These are phyloP conservation scores for Xerocomellus amylosporus DNA, from an alignment of 768 basidiomycete species.

Conservation along the genomic window DNA sequence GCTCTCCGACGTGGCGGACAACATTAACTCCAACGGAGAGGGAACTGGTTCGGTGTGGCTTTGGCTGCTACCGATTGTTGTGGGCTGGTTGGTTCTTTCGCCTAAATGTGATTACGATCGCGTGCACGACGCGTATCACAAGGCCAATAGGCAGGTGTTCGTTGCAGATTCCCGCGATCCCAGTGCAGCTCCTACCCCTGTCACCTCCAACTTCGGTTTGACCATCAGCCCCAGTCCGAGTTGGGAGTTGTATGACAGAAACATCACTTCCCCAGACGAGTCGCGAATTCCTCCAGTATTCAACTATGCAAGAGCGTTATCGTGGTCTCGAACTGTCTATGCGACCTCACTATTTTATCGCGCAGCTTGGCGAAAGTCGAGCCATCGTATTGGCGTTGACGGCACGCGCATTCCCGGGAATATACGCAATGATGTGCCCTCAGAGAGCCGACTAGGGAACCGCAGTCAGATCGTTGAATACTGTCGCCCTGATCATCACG, in stretches of 20 bases:
- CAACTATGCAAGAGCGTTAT: constrained; percentile 23
- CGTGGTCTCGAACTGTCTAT: constrained; percentile 21
- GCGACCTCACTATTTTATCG: constrained; percentile 16
- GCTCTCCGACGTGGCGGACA: constrained; percentile 11
- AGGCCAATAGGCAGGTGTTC: constrained; percentile 10
- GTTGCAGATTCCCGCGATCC: neutral
- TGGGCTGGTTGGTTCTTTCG: constrained; percentile 41
- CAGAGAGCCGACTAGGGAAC: constrained; percentile 17
- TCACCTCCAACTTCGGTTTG: constrained; percentile 10
- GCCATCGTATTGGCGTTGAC: constrained; percentile 2
- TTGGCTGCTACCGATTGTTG: constrained; percentile 42
- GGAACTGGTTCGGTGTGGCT: constrained; percentile 42
- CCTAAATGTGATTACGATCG: constrained; percentile 38
- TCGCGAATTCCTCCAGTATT: constrained; percentile 23
- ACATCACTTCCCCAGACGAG: constrained; percentile 24
- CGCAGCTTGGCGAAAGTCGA: constrained; percentile 13
- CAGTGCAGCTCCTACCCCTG: neutral
- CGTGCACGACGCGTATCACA: constrained; percentile 20
- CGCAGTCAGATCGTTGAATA: constrained; percentile 19
- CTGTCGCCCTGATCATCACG: constrained; percentile 10
- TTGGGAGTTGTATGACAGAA: neutral
- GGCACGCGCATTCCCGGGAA: neutral
- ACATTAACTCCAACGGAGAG: constrained; percentile 35
- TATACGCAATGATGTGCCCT: neutral
- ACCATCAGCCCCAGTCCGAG: constrained; percentile 13